Conservation (phyloP, 768 basidiomycete genomes). For the Pleurotus giganteus region DNA sequence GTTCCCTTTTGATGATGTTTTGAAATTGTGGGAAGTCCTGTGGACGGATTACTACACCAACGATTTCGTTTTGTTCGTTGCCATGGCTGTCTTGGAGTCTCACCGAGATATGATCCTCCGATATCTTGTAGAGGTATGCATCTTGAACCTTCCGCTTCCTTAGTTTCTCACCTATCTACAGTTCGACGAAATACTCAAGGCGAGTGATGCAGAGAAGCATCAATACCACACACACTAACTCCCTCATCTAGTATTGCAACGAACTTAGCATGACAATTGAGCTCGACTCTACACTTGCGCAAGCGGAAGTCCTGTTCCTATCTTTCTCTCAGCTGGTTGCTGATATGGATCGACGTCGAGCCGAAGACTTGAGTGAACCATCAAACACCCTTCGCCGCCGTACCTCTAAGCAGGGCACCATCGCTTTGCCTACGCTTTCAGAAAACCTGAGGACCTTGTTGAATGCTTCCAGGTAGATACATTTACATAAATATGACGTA, state of each 20-base stretch:
- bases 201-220: conserved; percentile 19
- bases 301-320: conserved; percentile 95
- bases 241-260: conserved; percentile 70
- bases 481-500: background rate
- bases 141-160: background rate
- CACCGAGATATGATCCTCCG: conserved; percentile 94
- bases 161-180: conserved; percentile 22
- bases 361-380: conserved; percentile 49
- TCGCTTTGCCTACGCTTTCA: conserved; percentile 50
- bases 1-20: conserved; percentile 88
- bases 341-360: conserved; percentile 80
- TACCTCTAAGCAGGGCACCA: conserved; percentile 21
- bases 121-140: conserved; percentile 84
- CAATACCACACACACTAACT: conserved; percentile 6
- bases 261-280: conserved; percentile 97
- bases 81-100: conserved; percentile 90
- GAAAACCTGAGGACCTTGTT: conserved; percentile 63
- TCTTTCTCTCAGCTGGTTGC: conserved; percentile 87
- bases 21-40: conserved; percentile 89
- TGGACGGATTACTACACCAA: conserved; percentile 92
- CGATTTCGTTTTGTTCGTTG: conserved; percentile 89
- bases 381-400: conserved; percentile 27
- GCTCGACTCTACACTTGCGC: conserved; percentile 90
- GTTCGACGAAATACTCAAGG: conserved; percentile 84
- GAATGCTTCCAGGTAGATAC: conserved; percentile 34